A percentile compares a stretch with the other conserved stretches of the same genome.
Conservation (phyloP, 495 filamentous ascomycete species). For the Acidiella bohemica region DNA sequence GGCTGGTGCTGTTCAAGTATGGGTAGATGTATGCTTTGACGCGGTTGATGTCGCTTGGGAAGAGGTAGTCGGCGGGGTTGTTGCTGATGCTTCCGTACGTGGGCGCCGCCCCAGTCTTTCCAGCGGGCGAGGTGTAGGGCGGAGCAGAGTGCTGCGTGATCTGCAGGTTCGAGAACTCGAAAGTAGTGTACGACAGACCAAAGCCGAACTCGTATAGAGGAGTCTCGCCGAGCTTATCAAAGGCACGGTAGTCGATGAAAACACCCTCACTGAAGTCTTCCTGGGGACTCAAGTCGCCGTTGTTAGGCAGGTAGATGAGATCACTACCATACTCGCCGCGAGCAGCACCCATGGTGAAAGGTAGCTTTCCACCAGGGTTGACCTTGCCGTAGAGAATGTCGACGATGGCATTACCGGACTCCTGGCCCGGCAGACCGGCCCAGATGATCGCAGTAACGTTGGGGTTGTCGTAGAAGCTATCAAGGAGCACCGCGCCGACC, state of each 20-base stretch:
- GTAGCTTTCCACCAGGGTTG: slow-evolving; percentile 73
- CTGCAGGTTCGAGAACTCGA: slow-evolving; percentile 60
- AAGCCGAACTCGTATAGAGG: slow-evolving; percentile 88
- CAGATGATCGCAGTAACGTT: slow-evolving; percentile 91
- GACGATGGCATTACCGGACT: slow-evolving; percentile 78
- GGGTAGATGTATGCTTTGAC: slow-evolving; percentile 69
- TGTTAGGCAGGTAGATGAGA: slow-evolving; percentile 62
- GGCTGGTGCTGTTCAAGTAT: slow-evolving; percentile 67
- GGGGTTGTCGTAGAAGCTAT: slow-evolving; percentile 64
- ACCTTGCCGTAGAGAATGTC: slow-evolving; percentile 84
- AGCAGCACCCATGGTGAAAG: slow-evolving; percentile 74
- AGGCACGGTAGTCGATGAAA: slow-evolving; percentile 88
- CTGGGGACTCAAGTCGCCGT: slow-evolving; percentile 58
- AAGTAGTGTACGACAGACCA: slow-evolving; percentile 81
- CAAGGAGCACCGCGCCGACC: slow-evolving; percentile 63
- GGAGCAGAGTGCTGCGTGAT: slow-evolving; percentile 42
- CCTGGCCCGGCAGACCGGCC: slow-evolving; percentile 85
- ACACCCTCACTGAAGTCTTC: slow-evolving; percentile 70
- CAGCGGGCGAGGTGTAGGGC: slow-evolving; percentile 53
- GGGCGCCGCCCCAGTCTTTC: slow-evolving; percentile 53
- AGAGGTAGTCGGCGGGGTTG: slow-evolving; percentile 54
- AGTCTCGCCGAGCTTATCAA: slow-evolving; percentile 60
- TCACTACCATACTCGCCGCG: slow-evolving; percentile 63
- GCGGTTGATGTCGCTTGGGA: slow-evolving; percentile 49
- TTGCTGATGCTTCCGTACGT: slow-evolving; percentile 53